Evolutionary conservation across 2,329 filamentous ascomycete genomes (phyloP).

Genomic region (Fusarium luffae): DNA sequence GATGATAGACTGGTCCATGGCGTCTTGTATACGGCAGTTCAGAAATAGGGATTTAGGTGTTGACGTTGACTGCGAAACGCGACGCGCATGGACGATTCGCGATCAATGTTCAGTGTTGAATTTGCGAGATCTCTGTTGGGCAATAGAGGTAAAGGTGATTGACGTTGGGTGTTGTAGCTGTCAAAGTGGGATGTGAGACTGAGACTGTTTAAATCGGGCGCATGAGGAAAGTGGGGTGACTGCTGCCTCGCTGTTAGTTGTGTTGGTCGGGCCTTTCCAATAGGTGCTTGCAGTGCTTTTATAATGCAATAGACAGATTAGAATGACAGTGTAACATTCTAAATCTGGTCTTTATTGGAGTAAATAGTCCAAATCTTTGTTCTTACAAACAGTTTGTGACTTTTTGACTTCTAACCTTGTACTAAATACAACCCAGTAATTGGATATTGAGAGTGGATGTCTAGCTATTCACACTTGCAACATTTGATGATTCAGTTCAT

Average conservation of each 20-base stretch:
- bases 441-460: background rate
- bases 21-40: conserved; percentile 37
- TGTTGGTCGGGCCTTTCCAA: background rate
- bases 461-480: background rate
- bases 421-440: background rate
- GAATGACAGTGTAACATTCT: background rate
- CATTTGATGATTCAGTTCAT: background rate
- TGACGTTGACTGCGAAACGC: conserved; percentile 9
- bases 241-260: conserved; percentile 5
- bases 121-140: background rate
- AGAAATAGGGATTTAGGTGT: background rate
- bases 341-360: background rate
- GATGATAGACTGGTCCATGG: conserved; percentile 82
- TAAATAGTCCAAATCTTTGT: background rate
- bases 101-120: conserved; percentile 3
- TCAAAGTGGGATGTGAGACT: conserved; percentile 26
- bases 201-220: conserved; percentile 20
- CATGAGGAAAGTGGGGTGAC: conserved; percentile 37
- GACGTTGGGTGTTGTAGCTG: conserved; percentile 15
- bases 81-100: conserved; percentile 31
- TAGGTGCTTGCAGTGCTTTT: background rate
- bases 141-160: conserved; percentile 3
- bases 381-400: background rate
- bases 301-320: background rate
- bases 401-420: background rate